Evolutionary conservation across 2,329 filamentous ascomycete species (phyloP), one percentile per base, ranked within the genome.

Genomic region (Penicillium sp.): DNA sequence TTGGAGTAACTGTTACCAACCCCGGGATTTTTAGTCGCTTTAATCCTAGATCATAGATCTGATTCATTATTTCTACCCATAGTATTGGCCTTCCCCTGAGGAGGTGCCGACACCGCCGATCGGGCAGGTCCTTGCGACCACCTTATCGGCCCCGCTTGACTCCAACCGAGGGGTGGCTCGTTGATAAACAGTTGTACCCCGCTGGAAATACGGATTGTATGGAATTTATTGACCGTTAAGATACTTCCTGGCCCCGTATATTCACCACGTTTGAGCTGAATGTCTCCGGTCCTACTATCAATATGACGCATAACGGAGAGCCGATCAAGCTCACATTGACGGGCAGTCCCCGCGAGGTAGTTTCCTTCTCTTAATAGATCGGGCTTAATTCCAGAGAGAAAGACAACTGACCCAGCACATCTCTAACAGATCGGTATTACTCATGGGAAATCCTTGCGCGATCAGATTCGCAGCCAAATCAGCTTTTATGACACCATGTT

Each of bases 401-500:
- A n/a, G 2, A 23, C 10, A 9, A 8, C 35, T 37, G 8, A 22
- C 7, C 6, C 11, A 22, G 13, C 2, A 3, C 7, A 23, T 23
- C 20, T 4, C 29, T 32, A 8, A 37, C 8, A 78, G 75, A 78
- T 79, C 37, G 76, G 76, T 40, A 46, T 69, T 34, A 62, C 70
- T 31, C 76, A 79, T 57, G 76, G 76, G 39, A 51, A 50, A 4
- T 52, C 62, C 9, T 69, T 75, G 1, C 59, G 55, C 6, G 14
- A 54, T 0, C 68, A 75, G 28, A 72, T 79, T 34, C 45, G 46
- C 3, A 62, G 70, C 46, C 69, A 69, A 44, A 72, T 79, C 39
- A 52, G 51, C 36, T 74, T 78, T 63, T 79, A 79, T 56, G 64
- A 68, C 0, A 51, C 51, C 2, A 69, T 77, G 36, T 79, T 79